These are phyloP conservation scores for Ophiosphaerella narmari DNA, from an alignment of 2,329 filamentous ascomycete species.

Conservation along the genomic window DNA sequence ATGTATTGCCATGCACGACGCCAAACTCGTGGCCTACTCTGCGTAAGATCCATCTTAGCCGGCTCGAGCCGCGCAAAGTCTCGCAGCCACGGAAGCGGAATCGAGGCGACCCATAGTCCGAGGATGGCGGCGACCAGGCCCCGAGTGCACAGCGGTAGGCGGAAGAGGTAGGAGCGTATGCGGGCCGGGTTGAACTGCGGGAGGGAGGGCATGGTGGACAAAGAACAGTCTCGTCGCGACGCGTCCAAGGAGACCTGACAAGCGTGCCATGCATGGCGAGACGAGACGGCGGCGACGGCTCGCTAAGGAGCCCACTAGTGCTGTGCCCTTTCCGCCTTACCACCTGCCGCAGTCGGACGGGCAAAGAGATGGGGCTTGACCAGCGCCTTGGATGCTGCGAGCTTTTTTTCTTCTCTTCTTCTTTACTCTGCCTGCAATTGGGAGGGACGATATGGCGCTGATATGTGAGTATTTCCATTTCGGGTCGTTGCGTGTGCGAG, in stretches of 20 bases:
- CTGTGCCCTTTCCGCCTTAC: slow-evolving; percentile 11
- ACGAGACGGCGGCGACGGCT: slow-evolving; percentile 13
- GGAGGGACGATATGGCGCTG: slow-evolving; percentile 38
- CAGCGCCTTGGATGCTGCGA: slow-evolving; percentile 5
- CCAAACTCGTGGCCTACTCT: slow-evolving; percentile 59
- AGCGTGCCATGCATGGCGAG: not conserved
- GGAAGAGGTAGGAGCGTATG: slow-evolving; percentile 78
- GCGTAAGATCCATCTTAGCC: slow-evolving; percentile 70
- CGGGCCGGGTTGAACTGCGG: slow-evolving; percentile 71
- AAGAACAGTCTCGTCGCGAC: slow-evolving; percentile 13
- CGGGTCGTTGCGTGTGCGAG: not conserved
- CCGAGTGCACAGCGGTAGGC: slow-evolving; percentile 87
- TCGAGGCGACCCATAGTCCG: slow-evolving; percentile 68
- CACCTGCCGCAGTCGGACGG: slow-evolving; percentile 14
- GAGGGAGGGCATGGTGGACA: slow-evolving; percentile 49
- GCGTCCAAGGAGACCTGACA: not conserved
- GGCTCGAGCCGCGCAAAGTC: slow-evolving; percentile 82
- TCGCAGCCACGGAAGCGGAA: slow-evolving; percentile 73
- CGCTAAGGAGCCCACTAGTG: slow-evolving; percentile 10
- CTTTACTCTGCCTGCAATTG: slow-evolving; percentile 9
- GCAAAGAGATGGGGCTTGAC: not conserved
- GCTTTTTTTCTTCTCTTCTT: not conserved
- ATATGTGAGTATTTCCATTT: slow-evolving; percentile 30
- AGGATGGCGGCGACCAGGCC: slow-evolving; percentile 69
- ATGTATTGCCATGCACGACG: too few relatives aligned